A percentile compares a stretch with the other conserved stretches of the same genome.
Evolutionary conservation across 164 flowering plant genomes (phyloP).

Genomic region (Umbilicus rupestris): DNA sequence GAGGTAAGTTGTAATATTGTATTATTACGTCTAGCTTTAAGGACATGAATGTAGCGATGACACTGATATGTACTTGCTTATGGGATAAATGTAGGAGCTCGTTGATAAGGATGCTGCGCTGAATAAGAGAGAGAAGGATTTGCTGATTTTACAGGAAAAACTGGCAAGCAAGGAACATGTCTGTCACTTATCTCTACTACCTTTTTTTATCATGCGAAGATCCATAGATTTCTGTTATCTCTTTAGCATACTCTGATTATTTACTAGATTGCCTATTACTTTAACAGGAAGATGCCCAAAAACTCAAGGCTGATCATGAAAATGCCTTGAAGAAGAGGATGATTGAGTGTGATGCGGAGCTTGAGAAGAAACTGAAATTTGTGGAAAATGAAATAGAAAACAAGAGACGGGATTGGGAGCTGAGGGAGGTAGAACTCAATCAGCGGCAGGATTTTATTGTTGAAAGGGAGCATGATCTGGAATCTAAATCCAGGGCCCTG

Average conservation of each 20-base stretch:
- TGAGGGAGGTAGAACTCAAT: constrained; percentile 63
- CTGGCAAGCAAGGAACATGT: constrained; percentile 62
- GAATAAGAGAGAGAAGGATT: constrained; percentile 58
- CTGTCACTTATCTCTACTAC: constrained; percentile 17
- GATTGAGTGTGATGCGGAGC: constrained; percentile 54
- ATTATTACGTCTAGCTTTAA: background rate
- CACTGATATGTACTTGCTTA: background rate
- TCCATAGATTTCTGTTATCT: background rate
- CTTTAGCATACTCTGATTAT: background rate
- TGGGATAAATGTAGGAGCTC: constrained; percentile 36
- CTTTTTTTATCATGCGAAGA: background rate
- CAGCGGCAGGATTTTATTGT: constrained; percentile 47
- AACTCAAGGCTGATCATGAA: constrained; percentile 43
- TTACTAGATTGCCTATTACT: background rate
- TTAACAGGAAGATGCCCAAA: constrained; percentile 53
- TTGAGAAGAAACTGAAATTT: constrained; percentile 39
- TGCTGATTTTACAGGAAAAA: constrained; percentile 52
- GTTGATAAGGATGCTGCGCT: constrained; percentile 40
- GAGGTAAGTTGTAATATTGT: constrained; percentile 34
- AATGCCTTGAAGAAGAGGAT: constrained; percentile 33
- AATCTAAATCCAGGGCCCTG: constrained; percentile 33
- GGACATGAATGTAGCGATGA: background rate
- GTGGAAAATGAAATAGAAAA: constrained; percentile 67
- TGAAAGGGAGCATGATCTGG: constrained; percentile 63
- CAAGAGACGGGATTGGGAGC: constrained; percentile 69